phyloP scores from a whole-genome alignment of 1,139 yeast species.

The Diutina rugosa region DNA sequence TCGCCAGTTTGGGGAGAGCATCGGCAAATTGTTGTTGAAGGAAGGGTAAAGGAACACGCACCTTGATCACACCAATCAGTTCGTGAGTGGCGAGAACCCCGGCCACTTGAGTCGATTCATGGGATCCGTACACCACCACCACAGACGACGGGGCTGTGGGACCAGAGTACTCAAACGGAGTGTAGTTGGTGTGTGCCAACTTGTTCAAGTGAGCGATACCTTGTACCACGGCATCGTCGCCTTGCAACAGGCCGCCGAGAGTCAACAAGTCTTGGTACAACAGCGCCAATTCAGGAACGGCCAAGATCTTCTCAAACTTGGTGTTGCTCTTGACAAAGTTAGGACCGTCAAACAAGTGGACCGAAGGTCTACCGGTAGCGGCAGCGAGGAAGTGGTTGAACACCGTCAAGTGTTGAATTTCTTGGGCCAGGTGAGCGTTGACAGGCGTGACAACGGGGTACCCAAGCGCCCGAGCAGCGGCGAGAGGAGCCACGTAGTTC shows the following conservation, averaged over 20 bases:
- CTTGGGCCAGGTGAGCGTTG: constrained; percentile 31
- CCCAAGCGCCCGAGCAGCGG: constrained; percentile 50
- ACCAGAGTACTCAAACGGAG: constrained; percentile 66
- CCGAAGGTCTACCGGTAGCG: constrained; percentile 39
- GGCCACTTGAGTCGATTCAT: constrained; percentile 45
- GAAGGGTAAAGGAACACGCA: constrained; percentile 74
- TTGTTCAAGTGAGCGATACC: constrained; percentile 42
- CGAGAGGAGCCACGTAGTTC: constrained; percentile 55
- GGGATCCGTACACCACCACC: constrained; percentile 66
- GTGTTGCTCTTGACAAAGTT: constrained; percentile 46
- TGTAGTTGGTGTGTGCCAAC: constrained; percentile 44
- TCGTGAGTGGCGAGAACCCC: constrained; percentile 24
- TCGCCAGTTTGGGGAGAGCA: constrained; percentile 44
- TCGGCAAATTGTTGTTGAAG: constrained; percentile 45
- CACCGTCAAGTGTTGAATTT: constrained; percentile 57
- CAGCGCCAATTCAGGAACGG: constrained; percentile 30
- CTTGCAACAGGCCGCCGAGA: constrained; percentile 11
- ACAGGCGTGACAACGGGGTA: constrained; percentile 67
- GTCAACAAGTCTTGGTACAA: constrained; percentile 26
- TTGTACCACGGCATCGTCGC: constrained; percentile 23
- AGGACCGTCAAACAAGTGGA: constrained; percentile 74
- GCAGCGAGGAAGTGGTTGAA: constrained; percentile 53
- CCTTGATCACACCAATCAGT: constrained; percentile 50
- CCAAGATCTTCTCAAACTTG: constrained; percentile 32
- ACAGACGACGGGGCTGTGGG: constrained; percentile 48